These are phyloP conservation scores for Meyerozyma guilliermondii DNA, from an alignment of 1,139 yeast genomes.

Conservation along the genomic window DNA sequence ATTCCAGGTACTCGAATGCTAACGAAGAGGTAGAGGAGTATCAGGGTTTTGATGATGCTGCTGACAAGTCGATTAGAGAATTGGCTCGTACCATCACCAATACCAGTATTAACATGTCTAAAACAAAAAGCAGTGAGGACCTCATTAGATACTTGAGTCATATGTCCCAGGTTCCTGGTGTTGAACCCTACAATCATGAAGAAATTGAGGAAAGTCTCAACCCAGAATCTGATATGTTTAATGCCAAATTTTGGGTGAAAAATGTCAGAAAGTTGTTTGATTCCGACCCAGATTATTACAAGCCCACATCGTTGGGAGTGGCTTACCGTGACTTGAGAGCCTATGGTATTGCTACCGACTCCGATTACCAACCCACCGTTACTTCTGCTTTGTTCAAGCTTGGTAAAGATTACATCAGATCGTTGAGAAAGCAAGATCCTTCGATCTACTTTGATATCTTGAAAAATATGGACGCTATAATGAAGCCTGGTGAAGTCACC, in stretches of 20 bases:
- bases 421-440: slow-evolving; percentile 11
- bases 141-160: slow-evolving; percentile 35
- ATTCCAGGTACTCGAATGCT: background rate
- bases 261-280: slow-evolving; percentile 54
- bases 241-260: slow-evolving; percentile 67
- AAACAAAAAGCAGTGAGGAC: slow-evolving; percentile 4
- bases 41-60: slow-evolving; percentile 30
- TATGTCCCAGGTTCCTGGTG: slow-evolving; percentile 52
- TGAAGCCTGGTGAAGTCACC: slow-evolving; percentile 67
- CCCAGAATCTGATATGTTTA: slow-evolving; percentile 49
- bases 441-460: slow-evolving; percentile 47
- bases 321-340: slow-evolving; percentile 67
- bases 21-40: slow-evolving; percentile 13
- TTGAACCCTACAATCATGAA: slow-evolving; percentile 25
- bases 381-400: slow-evolving; percentile 38
- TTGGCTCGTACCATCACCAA: slow-evolving; percentile 55
- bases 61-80: slow-evolving; percentile 41
- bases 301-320: slow-evolving; percentile 61
- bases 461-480: slow-evolving; percentile 62
- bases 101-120: slow-evolving; percentile 7
- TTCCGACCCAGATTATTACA: slow-evolving; percentile 60
- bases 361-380: slow-evolving; percentile 76
- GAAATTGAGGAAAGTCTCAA: slow-evolving; percentile 18
- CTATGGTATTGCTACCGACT: slow-evolving; percentile 69
- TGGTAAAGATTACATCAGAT: slow-evolving; percentile 10